Percentiles rank a stretch among this genome's conserved stretches.
These are phyloP conservation scores for Wickerhamomyces chaumierensis DNA, from an alignment of 805 yeast species.

Conservation along the genomic window DNA sequence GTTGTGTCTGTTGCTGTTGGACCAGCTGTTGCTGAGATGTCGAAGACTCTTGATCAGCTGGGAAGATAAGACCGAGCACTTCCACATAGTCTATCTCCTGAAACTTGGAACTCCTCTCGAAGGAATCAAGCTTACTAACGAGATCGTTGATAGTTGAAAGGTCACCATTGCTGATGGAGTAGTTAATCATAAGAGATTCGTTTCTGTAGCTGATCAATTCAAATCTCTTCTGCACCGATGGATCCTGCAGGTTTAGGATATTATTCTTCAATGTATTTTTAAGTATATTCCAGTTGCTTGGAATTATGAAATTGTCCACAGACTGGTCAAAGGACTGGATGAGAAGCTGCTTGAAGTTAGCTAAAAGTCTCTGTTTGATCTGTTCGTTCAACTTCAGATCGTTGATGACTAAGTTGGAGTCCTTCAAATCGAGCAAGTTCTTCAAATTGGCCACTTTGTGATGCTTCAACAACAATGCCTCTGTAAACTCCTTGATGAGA, in stretches of 20 bases:
- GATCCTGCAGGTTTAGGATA: slow-evolving; percentile 23
- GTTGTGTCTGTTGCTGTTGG: slow-evolving; percentile 21
- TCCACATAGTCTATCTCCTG: neutral
- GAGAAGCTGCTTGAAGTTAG: slow-evolving; percentile 19
- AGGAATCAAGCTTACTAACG: slow-evolving; percentile 6
- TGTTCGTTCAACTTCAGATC: slow-evolving; percentile 24
- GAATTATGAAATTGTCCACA: slow-evolving; percentile 49
- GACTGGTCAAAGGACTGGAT: slow-evolving; percentile 22
- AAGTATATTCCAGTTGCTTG: slow-evolving; percentile 49
- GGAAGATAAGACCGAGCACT: neutral
- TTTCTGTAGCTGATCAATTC: slow-evolving; percentile 56
- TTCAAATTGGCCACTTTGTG: slow-evolving; percentile 23
- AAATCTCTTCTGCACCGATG: slow-evolving; percentile 32
- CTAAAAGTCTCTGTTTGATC: slow-evolving; percentile 18
- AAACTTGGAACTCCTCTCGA: neutral
- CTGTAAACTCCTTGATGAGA: slow-evolving; percentile 55
- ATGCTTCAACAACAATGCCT: slow-evolving; percentile 40
- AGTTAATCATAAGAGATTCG: slow-evolving; percentile 55
- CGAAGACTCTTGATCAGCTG: slow-evolving; percentile 21
- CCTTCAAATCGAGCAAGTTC: slow-evolving; percentile 24
- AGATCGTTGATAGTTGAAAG: slow-evolving; percentile 6
- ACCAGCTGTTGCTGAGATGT: too few relatives aligned
- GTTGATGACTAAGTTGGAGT: slow-evolving; percentile 19
- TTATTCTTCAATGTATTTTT: slow-evolving; percentile 17
- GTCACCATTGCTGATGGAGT: slow-evolving; percentile 3